phyloP scores from a whole-genome alignment of 1,139 yeast genomes.

The Geotrichum klebahnii region DNA sequence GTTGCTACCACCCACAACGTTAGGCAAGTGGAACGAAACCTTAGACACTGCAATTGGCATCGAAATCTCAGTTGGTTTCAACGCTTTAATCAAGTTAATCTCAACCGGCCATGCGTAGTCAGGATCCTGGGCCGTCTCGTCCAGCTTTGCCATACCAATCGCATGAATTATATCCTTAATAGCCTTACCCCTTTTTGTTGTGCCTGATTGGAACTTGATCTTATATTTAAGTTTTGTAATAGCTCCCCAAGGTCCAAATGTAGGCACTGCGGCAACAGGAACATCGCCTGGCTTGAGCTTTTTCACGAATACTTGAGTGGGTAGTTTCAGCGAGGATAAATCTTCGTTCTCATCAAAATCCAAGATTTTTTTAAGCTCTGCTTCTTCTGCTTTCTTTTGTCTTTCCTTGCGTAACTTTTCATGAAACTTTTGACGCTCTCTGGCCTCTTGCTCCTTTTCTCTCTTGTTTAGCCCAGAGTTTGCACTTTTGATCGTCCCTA shows the following conservation, averaged over 20 bases:
- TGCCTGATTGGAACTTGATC: conserved; percentile 82
- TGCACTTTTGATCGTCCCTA: conserved; percentile 78
- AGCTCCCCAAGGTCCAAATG: conserved; percentile 91
- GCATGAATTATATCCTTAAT: conserved; percentile 61
- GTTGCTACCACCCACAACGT: conserved; percentile 14
- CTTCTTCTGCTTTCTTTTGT: conserved; percentile 47
- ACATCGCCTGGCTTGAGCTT: conserved; percentile 40
- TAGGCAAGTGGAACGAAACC: conserved; percentile 39
- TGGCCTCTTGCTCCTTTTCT: conserved; percentile 26
- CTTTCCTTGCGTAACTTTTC: conserved; percentile 36
- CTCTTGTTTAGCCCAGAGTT: conserved; percentile 33
- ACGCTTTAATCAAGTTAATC: conserved; percentile 51
- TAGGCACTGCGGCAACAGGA: conserved; percentile 65
- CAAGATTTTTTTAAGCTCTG: conserved; percentile 44
- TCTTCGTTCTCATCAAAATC: conserved; percentile 38
- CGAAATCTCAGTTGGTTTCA: conserved; percentile 56
- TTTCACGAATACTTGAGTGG: conserved; percentile 21
- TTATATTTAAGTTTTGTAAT: conserved; percentile 72
- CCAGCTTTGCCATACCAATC: conserved; percentile 56
- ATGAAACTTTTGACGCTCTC: conserved; percentile 31
- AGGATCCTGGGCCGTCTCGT: conserved; percentile 47
- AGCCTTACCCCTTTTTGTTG: conserved; percentile 84
- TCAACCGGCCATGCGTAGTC: conserved; percentile 69
- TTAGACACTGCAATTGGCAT: conserved; percentile 50
- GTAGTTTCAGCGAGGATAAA: conserved; percentile 34